A percentile compares a stretch with the other conserved stretches of the same genome.
Evolutionary conservation across 305 asterid genomes (phyloP).

Genomic region (Fraxinus floribunda): DNA sequence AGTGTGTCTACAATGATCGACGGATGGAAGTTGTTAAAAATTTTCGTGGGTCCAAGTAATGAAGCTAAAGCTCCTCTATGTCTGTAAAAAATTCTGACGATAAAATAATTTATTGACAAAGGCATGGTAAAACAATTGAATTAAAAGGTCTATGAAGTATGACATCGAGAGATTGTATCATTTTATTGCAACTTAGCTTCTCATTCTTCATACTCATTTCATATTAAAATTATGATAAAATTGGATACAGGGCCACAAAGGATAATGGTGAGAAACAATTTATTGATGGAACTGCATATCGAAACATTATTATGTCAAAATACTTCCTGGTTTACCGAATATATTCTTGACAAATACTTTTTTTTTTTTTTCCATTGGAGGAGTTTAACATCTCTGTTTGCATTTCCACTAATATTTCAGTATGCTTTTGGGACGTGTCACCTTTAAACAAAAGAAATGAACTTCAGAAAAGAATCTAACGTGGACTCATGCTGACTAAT

Average conservation of each 20-base stretch:
- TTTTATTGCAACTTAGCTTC: not conserved
- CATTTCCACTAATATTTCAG: not conserved
- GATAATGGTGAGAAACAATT: not conserved
- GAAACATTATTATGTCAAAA: not conserved
- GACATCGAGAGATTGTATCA: not conserved
- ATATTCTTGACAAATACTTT: not conserved
- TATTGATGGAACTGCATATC: not conserved
- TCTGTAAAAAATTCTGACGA: not conserved
- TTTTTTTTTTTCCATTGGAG: not conserved
- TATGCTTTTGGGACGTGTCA: not conserved
- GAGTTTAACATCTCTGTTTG: not conserved
- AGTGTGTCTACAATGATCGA: slow-evolving; percentile 2
- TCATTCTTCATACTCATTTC: not conserved
- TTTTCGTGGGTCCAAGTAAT: not conserved
- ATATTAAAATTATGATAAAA: not conserved
- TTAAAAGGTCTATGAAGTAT: not conserved
- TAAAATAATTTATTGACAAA: not conserved
- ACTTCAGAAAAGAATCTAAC: not conserved
- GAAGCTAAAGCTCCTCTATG: not conserved
- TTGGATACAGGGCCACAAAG: not conserved
- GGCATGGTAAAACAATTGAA: not conserved
- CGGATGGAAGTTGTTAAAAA: not conserved
- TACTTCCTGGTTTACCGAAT: not conserved
- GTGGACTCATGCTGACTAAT: not conserved
- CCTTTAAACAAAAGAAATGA: not conserved